These are phyloP conservation scores for Fusarium piperis DNA, from an alignment of 2,329 filamentous ascomycete species.

Conservation along the genomic window DNA sequence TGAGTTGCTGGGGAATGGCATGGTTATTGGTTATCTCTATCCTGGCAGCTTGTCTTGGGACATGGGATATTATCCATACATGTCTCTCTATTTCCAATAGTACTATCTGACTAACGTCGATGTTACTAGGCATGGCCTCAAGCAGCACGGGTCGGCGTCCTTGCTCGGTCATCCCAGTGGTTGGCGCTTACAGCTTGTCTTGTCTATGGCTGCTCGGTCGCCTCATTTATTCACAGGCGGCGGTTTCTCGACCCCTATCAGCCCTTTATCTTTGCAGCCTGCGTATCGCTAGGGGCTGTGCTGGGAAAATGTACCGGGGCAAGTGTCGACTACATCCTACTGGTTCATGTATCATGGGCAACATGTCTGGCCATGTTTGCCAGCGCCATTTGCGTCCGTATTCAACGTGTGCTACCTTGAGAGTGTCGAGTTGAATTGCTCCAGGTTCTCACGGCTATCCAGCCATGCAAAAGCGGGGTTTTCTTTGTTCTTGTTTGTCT, in stretches of 20 bases:
- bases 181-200: slow-evolving; percentile 35
- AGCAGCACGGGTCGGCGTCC: slow-evolving; percentile 12
- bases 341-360: slow-evolving; percentile 41
- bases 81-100: not conserved
- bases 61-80: not conserved
- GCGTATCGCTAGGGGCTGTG: slow-evolving; percentile 28
- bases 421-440: not conserved
- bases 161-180: slow-evolving; percentile 31
- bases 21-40: not conserved
- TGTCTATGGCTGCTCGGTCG: slow-evolving; percentile 37
- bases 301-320: slow-evolving; percentile 29
- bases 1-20: slow-evolving; percentile 23
- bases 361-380: slow-evolving; percentile 38
- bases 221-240: slow-evolving; percentile 38
- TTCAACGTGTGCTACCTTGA: slow-evolving; percentile 16
- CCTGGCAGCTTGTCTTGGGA: not conserved
- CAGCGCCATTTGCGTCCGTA: slow-evolving; percentile 20
- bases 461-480: not conserved
- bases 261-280: slow-evolving; percentile 29
- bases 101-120: slow-evolving; percentile 25
- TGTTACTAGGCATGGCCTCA: slow-evolving; percentile 27
- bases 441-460: not conserved
- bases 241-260: slow-evolving; percentile 28
- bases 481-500: not conserved
- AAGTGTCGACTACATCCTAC: slow-evolving; percentile 34